Base-by-base conservation (phyloP, 2,329 filamentous ascomycete genomes). In the Aspergillus jensenii region DNA sequence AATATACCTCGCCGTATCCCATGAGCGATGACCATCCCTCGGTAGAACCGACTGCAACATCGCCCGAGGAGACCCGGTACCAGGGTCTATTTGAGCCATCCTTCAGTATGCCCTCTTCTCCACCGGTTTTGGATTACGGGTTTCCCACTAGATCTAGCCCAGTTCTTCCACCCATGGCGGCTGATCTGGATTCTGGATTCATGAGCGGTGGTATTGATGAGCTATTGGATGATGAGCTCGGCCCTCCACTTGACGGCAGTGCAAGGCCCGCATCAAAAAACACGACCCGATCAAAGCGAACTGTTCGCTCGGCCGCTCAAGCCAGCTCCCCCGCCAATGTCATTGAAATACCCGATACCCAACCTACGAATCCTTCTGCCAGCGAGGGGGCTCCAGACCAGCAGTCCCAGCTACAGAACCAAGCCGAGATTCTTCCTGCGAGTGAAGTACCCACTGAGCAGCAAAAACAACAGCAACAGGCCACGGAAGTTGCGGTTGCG, bases 41-140 rank as follows among this genome's bases (percentile, higher is more conserved):
- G 21, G 71, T 74, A 49, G 82, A 85, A 52, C 74, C 78, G 4
- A 73, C 74, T n/a, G 70, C 76, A 45, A 77, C 77, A 27, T 81
- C 81, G 14, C 78, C 81, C 31, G 81, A 82, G 60, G 79, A 80
- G 48, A 67, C 73, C 49, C 81, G 80, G 54, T 81, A 80, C 50
- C 77, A 77, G 56, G 78, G 78, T 58, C 74, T 79, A 8, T 79
- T 81, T 45, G 81, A 89, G 56, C 96, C 91, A 52, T 89, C 91
- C 4, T 87, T 86, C 49, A 90, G 91, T 54, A 91, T 98, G 65
- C 90, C 90, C 1, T 98, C 95, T 0, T 98, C 93, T 3, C 93
- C 93, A 14, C 95, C 95, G 1, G 82, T 96, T 1, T 86, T 92
- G 61, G 83, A 85, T 62, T 83, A 83, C 39, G 79, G 81, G 31